Base-by-base conservation (phyloP, 2,329 filamentous ascomycete species). In the Fusarium oxysporum region DNA sequence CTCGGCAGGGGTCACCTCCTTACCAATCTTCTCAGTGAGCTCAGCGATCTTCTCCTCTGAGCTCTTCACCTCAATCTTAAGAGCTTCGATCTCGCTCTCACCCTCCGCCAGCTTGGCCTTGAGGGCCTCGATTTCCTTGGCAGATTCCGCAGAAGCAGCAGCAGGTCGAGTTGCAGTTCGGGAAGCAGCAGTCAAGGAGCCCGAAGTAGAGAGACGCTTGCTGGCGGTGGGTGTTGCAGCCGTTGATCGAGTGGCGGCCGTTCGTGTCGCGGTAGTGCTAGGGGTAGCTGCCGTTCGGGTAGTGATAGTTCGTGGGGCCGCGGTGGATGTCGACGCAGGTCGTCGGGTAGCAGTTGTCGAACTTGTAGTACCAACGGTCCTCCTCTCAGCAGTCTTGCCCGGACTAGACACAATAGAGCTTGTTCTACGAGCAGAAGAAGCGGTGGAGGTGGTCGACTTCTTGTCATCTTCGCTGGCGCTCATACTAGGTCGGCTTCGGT, bases 121-220 rank as follows among this genome's bases (percentile, higher is more conserved):
- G 47, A 92, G 83, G 50, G 89, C 86, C 55, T 91, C 89, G 7
- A 89, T 82, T 75, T 90, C 89, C 81, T 89, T 91, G 25, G 85
- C 78, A 12, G 81, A 73, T 16, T 85, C 83, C 21, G 83, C 79
- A 28, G 85, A 82, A 38, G 83, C 79, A 45, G 83, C 76, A n/a
- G 83, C 63, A 9, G 82, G 79, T 71, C 87, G 85, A 58, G 83
- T 62, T 6, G 82, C 70, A 8, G 84, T 78, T 38, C 83, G 80
- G 32, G 81, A 62, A 23, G 82, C 76, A 16, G 82, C 59, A 19
- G 84, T 74, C 7, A 85, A 77, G 4, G 81, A 79, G 33, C 85
- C 82, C 28, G 85, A 83, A 2, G 84, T 84, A 14, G 90, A 91
- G 23, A 91, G 81, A 35, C 89, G 85, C 82, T 91, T 92, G 78